Conservation (phyloP, 176 grass and related monocot species). For the Pontederia crassipes region DNA sequence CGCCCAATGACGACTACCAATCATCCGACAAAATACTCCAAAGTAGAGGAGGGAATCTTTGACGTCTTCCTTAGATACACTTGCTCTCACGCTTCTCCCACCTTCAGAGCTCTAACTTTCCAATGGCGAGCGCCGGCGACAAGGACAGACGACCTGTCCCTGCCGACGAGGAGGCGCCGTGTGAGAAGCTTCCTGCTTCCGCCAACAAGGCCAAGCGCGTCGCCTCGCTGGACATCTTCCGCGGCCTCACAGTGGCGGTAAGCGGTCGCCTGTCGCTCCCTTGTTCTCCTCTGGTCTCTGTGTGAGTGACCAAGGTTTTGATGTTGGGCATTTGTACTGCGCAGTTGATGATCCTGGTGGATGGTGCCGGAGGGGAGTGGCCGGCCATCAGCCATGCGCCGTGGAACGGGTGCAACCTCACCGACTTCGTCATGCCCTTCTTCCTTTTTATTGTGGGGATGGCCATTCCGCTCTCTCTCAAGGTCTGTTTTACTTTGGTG, state of each 20-base stretch:
- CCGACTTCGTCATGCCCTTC: constrained; percentile 93
- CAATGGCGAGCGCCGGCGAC: constrained; percentile 24
- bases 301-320: neutral
- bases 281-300: neutral
- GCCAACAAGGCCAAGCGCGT: constrained; percentile 24
- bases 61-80: no score
- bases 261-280: neutral
- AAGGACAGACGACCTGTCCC: constrained; percentile 21
- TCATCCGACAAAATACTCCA: no score
- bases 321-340: neutral
- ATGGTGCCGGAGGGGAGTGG: constrained; percentile 82
- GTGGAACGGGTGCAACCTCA: constrained; percentile 91
- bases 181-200: constrained; percentile 23
- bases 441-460: constrained; percentile 97
- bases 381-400: constrained; percentile 75
- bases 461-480: constrained; percentile 90
- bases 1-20: no score
- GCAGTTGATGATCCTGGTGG: constrained; percentile 97
- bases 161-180: neutral
- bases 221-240: constrained; percentile 80
- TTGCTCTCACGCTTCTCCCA: no score
- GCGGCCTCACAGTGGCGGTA: constrained; percentile 84
- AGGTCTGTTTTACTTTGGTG: constrained; percentile 25
- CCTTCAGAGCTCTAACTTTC: no score
- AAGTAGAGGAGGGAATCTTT: no score